These are phyloP conservation scores for Dendryphion nanum DNA, from an alignment of 2,329 filamentous ascomycete species.

Conservation along the genomic window DNA sequence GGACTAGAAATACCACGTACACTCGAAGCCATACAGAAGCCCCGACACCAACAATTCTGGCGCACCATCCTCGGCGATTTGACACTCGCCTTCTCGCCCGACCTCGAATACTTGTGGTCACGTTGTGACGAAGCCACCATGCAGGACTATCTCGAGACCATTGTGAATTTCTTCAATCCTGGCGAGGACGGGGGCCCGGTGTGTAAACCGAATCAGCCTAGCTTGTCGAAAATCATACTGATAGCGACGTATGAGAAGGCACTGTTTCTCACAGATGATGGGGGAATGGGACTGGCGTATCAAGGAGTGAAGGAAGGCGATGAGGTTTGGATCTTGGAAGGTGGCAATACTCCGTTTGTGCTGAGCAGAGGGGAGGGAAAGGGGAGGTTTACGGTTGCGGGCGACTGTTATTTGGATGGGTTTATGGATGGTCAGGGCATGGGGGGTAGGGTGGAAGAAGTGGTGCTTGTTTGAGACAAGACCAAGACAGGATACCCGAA, in stretches of 20 bases:
- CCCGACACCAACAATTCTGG: neutral
- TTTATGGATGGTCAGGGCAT: neutral
- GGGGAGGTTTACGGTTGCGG: neutral
- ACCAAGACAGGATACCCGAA: too few relatives aligned
- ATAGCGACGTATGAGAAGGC: neutral
- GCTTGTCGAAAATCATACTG: neutral
- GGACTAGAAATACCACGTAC: neutral
- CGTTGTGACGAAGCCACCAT: neutral
- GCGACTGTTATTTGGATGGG: neutral
- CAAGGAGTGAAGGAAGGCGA: neutral
- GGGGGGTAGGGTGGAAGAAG: too few relatives aligned
- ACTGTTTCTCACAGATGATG: neutral
- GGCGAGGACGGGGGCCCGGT: neutral
- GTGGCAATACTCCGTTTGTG: neutral
- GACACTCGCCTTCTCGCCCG: neutral
- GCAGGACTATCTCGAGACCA: neutral
- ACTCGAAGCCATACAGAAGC: neutral
- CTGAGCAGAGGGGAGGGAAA: neutral
- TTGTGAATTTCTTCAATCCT: neutral
- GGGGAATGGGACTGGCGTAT: neutral
- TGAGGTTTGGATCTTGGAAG: constrained; percentile 1
- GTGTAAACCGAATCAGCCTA: neutral
- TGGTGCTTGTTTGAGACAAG: too few relatives aligned
- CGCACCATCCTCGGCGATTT: neutral
- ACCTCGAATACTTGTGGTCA: neutral